phyloP scores from a whole-genome alignment of 2,329 filamentous ascomycete genomes.

The Fusarium transvaalense region DNA sequence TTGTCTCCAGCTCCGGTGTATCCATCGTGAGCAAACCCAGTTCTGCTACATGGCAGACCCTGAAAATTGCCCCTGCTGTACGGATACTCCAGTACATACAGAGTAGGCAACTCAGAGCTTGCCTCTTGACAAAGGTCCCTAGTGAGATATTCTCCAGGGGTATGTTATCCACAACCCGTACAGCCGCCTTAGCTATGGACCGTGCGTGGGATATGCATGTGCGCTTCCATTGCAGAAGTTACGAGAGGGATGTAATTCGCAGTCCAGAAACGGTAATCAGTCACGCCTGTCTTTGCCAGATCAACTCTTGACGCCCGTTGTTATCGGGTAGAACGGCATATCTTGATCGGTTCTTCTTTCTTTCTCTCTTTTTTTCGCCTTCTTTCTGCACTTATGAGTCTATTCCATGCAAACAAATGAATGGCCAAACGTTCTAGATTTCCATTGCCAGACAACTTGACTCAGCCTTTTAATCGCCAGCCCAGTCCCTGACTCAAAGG shows the following conservation, averaged over 20 bases:
- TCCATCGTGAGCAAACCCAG: not conserved
- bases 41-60: conserved; percentile 20
- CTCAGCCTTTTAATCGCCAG: not conserved
- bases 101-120: conserved; percentile 4
- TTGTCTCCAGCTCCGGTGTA: conserved; percentile 16
- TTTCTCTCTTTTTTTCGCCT: not conserved
- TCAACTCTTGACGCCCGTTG: conserved; percentile 3
- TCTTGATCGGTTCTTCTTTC: not conserved
- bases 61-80: conserved; percentile 16
- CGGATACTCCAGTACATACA: too few relatives aligned
- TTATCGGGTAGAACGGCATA: conserved; percentile 17
- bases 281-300: conserved; percentile 23
- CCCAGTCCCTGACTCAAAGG: conserved; percentile 9
- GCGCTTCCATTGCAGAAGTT: conserved; percentile 3
- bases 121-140: conserved; percentile 26
- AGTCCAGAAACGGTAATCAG: conserved; percentile 27
- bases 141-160: conserved; percentile 6
- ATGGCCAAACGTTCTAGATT: conserved; percentile 17
- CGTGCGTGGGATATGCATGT: conserved; percentile 14
- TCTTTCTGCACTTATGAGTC: not conserved
- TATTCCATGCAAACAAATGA: not conserved
- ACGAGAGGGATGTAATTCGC: conserved; percentile 14
- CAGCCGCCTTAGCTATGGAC: conserved; percentile 10
- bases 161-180: conserved; percentile 26
- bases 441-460: conserved; percentile 2